Evolutionary conservation across 768 basidiomycete species (phyloP), one percentile per base, ranked within the genome.

Genomic region (Gyrodon lividus): DNA sequence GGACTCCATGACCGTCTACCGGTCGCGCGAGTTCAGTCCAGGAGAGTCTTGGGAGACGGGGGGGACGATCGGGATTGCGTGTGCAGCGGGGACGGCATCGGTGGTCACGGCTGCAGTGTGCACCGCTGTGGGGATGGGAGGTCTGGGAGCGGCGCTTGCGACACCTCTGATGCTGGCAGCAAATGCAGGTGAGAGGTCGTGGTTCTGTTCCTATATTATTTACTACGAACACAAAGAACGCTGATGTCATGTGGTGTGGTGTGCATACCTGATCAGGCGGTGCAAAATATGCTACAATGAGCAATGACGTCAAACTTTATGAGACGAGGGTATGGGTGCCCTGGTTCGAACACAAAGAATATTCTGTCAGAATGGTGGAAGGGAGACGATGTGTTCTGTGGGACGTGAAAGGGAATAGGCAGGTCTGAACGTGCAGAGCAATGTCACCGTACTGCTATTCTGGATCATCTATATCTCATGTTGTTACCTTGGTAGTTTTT

Each of bases 281-380:
- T 4, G 13, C 19, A 5, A 48, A 1, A 30, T 62, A 62, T 2
- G 54, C 51, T 12, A 39, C 17, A 1, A 43, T 47, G 30, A 38
- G 57, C 3, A 23, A 13, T 16, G 47, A 54, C 23, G 22, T 37
- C 6, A 54, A 40, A 14, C 43, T 62, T 13, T 62, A 50, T 10
- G 57, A 55, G 41, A 48, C 60, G 6, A 35, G 57, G 16, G 61
- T 62, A 9, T 62, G 60, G 54, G 60, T 62, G 4, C 60, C 60
- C 0, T 61, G 55, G 60, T 50, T 54, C 4, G 60, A 59, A 12
- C 60, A 62, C 17, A 62, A 59, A 28, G 17, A 44, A 1, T 62
- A 51, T 46, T 62, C 60, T 0, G 60, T 62, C 24, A 56, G 61
- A 30, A 38, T 52, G 40, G 23, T 59, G 3, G 20, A 19, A 14